phyloP scores from a whole-genome alignment of 495 filamentous ascomycete species.

The Daldinia decipiens region DNA sequence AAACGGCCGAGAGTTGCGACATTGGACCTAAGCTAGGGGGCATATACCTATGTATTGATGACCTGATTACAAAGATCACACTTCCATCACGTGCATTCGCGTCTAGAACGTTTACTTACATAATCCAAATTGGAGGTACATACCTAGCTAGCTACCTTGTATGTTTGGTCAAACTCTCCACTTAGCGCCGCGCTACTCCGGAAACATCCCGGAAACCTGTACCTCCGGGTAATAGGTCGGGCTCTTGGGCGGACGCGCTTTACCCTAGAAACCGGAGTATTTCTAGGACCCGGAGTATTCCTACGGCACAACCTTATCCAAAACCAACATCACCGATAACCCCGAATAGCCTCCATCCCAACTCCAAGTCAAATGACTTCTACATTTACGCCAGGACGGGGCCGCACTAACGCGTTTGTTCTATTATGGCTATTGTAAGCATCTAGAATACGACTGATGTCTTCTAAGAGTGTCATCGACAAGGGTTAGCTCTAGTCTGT shows the following conservation, averaged over 20 bases:
- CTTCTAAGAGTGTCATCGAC: neutral
- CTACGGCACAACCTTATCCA: constrained; percentile 16
- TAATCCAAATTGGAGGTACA: too few relatives aligned
- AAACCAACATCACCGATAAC: constrained; percentile 4
- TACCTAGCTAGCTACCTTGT: too few relatives aligned
- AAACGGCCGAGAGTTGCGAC: neutral
- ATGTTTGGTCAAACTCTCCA: too few relatives aligned
- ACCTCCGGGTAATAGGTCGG: too few relatives aligned
- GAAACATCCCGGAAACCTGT: too few relatives aligned
- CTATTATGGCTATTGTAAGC: neutral
- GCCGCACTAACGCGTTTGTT: neutral
- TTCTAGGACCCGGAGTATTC: neutral
- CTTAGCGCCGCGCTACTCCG: too few relatives aligned
- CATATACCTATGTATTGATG: neutral
- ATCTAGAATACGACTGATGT: neutral
- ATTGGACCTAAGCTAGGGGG: neutral
- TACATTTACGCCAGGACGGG: constrained; percentile 8
- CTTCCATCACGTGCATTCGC: constrained; percentile 25
- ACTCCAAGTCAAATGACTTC: neutral
- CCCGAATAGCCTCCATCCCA: neutral
- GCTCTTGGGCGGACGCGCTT: too few relatives aligned
- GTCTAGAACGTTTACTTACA: too few relatives aligned
- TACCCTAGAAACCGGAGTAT: neutral
- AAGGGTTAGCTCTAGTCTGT: neutral
- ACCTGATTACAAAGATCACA: neutral